Evolutionary conservation across 768 basidiomycete species (phyloP), one percentile per base, ranked within the genome.

Genomic region (Amanita subjunquillea): DNA sequence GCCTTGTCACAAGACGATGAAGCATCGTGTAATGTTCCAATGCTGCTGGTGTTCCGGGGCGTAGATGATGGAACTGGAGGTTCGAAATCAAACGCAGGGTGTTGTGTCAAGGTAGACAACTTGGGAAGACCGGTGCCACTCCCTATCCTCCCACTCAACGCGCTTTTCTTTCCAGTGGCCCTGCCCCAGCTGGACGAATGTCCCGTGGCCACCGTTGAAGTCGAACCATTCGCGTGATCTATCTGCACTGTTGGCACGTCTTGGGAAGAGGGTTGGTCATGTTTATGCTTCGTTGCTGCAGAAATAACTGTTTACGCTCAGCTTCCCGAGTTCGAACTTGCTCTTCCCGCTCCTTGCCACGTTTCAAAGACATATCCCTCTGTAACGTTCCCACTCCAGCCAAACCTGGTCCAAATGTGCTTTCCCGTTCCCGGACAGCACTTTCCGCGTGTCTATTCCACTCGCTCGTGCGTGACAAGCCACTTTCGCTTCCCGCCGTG

Each of bases 51-150:
- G 17, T 27, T 40, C 47, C 53, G n/a, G 1, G 53, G 30, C 20
- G 67, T 73, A 6, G 78, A 69, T 2, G 78, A 72, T 15, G 82
- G 77, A 2, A 82, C 78, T 0, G 83, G 74, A 17, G 82, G 80
- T 58, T 88, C 85, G 58, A 87, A 87, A 4, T 77, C 67, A 59
- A 88, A 87, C 27, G 75, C 69, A 7, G 78, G 79, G 62, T 85
- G 85, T 0, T 79, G 74, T 25, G 73, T 67, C 8, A 67, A 57
- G 6, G 67, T 62, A 3, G 68, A 58, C 22, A 72, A 54, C 37
- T 69, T 65, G 6, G 67, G 58, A 32, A 69, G 62, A 0, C 68
- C 68, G 32, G 63, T 54, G 50, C 63, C 59, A 54, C 59, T 59
- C 22, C 57, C 60, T 6, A 60, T 58, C 43, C 59, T 64, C 38